Percentiles rank a stretch among this genome's conserved stretches.
Conservation (phyloP, 1,284 basidiomycete species). For the Mycosarcoma mackinlayi region DNA sequence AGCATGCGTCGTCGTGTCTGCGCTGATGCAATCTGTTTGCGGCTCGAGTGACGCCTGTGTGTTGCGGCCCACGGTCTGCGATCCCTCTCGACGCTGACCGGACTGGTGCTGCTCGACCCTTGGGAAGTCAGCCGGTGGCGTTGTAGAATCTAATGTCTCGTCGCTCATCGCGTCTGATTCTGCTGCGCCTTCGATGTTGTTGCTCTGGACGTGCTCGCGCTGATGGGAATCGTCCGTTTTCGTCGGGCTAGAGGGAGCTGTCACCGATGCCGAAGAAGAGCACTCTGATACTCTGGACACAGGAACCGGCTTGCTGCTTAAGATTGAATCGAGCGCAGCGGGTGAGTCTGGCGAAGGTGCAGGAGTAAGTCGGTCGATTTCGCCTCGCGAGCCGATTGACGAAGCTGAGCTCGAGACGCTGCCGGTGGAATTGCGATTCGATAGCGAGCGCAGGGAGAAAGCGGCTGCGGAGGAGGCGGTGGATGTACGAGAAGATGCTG, state of each 20-base stretch:
- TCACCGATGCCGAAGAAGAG: constrained; percentile 21
- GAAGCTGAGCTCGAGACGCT: constrained; percentile 50
- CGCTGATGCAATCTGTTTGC: neutral
- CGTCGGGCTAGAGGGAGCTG: constrained; percentile 28
- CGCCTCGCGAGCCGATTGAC: constrained; percentile 20
- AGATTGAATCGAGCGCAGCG: constrained; percentile 3
- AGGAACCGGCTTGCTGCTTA: constrained; percentile 7
- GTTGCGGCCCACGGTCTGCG: neutral
- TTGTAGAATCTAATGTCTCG: constrained; percentile 1
- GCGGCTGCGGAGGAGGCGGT: constrained; percentile 53
- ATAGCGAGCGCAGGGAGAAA: constrained; percentile 53
- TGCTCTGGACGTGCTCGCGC: neutral
- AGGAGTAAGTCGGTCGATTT: constrained; percentile 25
- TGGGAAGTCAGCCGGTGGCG: neutral
- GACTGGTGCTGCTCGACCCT: neutral
- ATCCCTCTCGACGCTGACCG: neutral
- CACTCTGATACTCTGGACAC: constrained; percentile 8
- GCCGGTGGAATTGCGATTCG: constrained; percentile 53
- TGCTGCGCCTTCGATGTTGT: constrained; percentile 1
- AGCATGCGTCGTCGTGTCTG: neutral
- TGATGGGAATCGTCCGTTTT: neutral
- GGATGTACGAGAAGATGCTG: constrained; percentile 44
- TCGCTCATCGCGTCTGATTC: constrained; percentile 2
- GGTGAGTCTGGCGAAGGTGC: constrained; percentile 16
- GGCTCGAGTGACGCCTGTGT: neutral